phyloP scores from a whole-genome alignment of 2,329 filamentous ascomycete species.

The Claviceps digitariae region DNA sequence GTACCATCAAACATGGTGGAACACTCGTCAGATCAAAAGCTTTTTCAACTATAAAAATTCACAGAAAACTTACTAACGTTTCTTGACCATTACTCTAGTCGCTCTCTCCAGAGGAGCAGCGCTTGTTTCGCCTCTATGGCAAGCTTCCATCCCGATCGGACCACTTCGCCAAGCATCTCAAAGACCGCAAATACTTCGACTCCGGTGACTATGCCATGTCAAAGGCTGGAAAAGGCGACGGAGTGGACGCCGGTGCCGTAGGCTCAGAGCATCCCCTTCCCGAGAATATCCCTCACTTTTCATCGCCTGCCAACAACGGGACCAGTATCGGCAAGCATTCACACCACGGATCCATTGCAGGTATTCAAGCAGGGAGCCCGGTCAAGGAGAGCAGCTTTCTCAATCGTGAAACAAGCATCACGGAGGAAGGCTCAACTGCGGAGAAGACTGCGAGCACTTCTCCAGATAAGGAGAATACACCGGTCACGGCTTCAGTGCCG shows the following conservation, averaged over 20 bases:
- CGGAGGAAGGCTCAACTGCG: constrained; percentile 28
- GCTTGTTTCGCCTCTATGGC: constrained; percentile 91
- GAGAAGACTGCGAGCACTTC: constrained; percentile 3
- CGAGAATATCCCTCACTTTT: constrained; percentile 86
- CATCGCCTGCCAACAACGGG: constrained; percentile 42
- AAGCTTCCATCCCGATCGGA: constrained; percentile 96
- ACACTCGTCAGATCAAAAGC: background rate
- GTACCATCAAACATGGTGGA: background rate
- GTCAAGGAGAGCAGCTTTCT: constrained; percentile 85
- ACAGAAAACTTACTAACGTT: background rate
- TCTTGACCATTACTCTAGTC: constrained; percentile 39
- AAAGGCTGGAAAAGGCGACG: constrained; percentile 92
- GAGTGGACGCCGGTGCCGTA: constrained; percentile 84
- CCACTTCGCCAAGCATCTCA: constrained; percentile 93
- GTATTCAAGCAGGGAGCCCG: constrained; percentile 57
- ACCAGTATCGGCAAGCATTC: constrained; percentile 21
- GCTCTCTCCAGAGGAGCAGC: constrained; percentile 87
- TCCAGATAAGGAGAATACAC: constrained; percentile 27
- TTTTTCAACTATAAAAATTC: background rate
- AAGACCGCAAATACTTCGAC: constrained; percentile 98
- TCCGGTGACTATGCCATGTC: constrained; percentile 92
- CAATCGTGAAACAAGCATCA: constrained; percentile 62
- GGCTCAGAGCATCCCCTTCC: constrained; percentile 90
- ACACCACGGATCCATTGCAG: constrained; percentile 26
- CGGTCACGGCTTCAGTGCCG: constrained; percentile 12